These are phyloP conservation scores for Ceratocystis huliohia DNA, from an alignment of 2,329 filamentous ascomycete species.

Conservation along the genomic window DNA sequence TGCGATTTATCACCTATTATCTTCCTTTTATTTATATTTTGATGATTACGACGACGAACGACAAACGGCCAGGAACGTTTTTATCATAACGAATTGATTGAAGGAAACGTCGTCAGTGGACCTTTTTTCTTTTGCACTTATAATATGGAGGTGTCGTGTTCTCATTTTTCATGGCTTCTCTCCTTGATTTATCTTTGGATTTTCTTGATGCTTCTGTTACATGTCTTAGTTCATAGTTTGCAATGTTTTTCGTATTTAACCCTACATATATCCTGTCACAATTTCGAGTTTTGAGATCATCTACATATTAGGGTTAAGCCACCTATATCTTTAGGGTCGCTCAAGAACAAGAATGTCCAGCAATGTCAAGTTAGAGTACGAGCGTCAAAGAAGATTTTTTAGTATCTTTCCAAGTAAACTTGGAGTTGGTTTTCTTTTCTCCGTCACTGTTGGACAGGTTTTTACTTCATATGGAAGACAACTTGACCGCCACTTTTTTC, in stretches of 20 bases:
- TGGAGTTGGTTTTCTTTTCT: no score
- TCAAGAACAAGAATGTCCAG: no score
- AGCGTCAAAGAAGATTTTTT: no score
- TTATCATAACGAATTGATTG: neutral
- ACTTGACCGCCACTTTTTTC: conserved; percentile 1
- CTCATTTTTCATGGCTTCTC: neutral
- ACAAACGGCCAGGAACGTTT: neutral
- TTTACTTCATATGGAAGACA: neutral
- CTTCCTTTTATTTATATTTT: conserved; percentile 12
- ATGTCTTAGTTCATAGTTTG: neutral
- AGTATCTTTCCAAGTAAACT: no score
- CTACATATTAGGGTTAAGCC: no score
- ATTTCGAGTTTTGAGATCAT: neutral
- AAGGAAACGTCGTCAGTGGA: neutral
- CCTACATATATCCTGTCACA: neutral
- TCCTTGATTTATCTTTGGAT: neutral
- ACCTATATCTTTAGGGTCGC: no score
- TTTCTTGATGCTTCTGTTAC: neutral
- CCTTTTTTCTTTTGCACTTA: neutral
- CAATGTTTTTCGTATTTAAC: conserved; percentile 3
- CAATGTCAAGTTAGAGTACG: no score
- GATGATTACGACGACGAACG: conserved; percentile 1
- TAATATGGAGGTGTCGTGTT: neutral
- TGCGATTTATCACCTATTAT: neutral
- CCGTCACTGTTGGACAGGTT: no score